A percentile compares a stretch with the other conserved stretches of the same genome.
Conservation (phyloP, 805 yeast genomes). For the Metschnikowia kunwiensis region DNA sequence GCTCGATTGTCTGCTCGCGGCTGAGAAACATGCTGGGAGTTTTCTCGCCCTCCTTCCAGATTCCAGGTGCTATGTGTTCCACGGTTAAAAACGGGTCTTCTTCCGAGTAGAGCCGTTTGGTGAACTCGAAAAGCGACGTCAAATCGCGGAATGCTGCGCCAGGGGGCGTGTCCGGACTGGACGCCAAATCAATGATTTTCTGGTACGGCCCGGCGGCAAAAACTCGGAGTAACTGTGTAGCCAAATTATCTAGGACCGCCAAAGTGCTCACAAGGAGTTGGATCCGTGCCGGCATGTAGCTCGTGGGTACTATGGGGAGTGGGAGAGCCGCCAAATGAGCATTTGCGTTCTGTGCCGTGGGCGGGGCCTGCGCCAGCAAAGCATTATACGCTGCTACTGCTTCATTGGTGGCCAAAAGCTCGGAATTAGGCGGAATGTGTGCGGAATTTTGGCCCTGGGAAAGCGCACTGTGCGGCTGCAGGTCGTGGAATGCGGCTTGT, state of each 20-base stretch:
- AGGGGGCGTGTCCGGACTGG: slow-evolving; percentile 60
- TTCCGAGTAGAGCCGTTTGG: slow-evolving; percentile 65
- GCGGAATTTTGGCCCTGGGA: too few species aligned
- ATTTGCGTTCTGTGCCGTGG: slow-evolving; percentile 30
- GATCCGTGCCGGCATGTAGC: slow-evolving; percentile 54
- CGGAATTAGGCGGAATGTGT: slow-evolving; percentile 40
- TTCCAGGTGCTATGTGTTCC: slow-evolving; percentile 65
- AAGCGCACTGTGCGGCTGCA: too few species aligned
- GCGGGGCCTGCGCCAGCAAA: slow-evolving; percentile 38
- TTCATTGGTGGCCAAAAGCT: slow-evolving; percentile 36
- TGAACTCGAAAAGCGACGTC: slow-evolving; percentile 73
- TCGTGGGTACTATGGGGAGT: slow-evolving; percentile 54
- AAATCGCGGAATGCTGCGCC: slow-evolving; percentile 66
- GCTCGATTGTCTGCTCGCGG: slow-evolving; percentile 58
- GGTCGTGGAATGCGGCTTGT: too few species aligned
- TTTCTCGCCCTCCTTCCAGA: slow-evolving; percentile 61
- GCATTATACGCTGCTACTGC: slow-evolving; percentile 44
- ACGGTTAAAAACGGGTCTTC: slow-evolving; percentile 72
- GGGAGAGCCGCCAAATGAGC: slow-evolving; percentile 64
- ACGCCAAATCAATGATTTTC: slow-evolving; percentile 66
- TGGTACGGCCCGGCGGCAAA: slow-evolving; percentile 75
- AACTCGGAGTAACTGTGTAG: slow-evolving; percentile 73
- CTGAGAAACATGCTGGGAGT: slow-evolving; percentile 58
- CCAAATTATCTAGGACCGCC: slow-evolving; percentile 75
- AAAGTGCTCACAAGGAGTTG: slow-evolving; percentile 65